These are phyloP conservation scores for Amanita pseudoporphyria DNA, from an alignment of 768 basidiomycete species.

Conservation along the genomic window DNA sequence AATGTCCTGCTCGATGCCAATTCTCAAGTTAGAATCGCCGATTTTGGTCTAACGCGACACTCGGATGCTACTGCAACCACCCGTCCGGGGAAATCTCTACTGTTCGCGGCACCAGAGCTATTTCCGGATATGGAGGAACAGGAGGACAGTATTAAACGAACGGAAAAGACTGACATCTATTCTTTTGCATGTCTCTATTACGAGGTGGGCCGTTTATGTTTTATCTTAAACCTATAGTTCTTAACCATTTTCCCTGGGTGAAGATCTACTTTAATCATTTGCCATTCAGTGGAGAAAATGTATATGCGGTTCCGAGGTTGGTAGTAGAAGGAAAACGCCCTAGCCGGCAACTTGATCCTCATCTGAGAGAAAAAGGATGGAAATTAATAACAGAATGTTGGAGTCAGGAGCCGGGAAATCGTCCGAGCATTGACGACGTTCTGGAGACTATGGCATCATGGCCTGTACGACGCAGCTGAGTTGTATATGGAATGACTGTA, in stretches of 20 bases:
- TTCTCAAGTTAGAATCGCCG: conserved; percentile 1
- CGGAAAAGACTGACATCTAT: conserved; percentile 2
- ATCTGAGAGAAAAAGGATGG: background rate
- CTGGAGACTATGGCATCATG: too few species aligned
- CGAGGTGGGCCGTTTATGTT: background rate
- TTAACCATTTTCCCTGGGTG: too few species aligned
- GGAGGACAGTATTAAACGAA: background rate
- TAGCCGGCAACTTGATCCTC: background rate
- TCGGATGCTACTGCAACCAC: conserved; percentile 1
- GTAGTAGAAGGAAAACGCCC: background rate
- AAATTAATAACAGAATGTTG: too few species aligned
- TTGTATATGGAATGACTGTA: too few species aligned
- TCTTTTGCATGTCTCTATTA: conserved; percentile 3
- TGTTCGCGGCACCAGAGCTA: background rate
- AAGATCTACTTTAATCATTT: background rate
- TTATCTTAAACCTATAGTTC: too few species aligned
- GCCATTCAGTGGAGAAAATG: background rate
- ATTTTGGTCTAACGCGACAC: conserved; percentile 1
- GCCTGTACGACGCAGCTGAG: too few species aligned
- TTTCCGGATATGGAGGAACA: background rate
- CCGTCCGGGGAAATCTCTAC: background rate
- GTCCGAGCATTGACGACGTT: too few species aligned
- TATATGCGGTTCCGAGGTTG: background rate
- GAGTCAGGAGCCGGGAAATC: too few species aligned
- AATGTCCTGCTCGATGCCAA: conserved; percentile 1